Conservation (phyloP, 2,329 filamentous ascomycete species). For the Colletotrichum horii region DNA sequence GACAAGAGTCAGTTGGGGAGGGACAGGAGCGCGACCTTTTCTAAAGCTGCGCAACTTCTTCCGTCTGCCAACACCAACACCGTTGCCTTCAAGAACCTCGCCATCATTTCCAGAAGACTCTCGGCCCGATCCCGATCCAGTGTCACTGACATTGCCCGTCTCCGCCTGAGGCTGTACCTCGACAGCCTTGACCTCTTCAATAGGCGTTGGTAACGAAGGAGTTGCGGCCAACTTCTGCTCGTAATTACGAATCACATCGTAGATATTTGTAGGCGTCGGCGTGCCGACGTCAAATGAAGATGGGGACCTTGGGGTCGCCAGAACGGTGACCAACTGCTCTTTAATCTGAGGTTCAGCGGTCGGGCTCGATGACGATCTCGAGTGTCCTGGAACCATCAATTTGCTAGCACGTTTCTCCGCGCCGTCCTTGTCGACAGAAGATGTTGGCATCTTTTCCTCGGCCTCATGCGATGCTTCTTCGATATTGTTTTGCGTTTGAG, state of each 20-base stretch:
- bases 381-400: not conserved
- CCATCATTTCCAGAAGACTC: constrained; percentile 14
- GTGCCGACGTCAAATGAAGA: not conserved
- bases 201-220: not conserved
- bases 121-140: not conserved
- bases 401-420: not conserved
- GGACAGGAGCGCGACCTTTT: constrained; percentile 30
- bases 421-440: not conserved
- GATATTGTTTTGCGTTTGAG: not conserved
- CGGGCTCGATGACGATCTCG: not conserved
- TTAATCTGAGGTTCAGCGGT: not conserved
- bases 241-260: constrained; percentile 21
- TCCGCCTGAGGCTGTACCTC: not conserved
- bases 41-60: constrained; percentile 34
- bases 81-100: constrained; percentile 35
- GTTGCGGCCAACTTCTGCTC: constrained; percentile 20
- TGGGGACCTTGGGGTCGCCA: not conserved
- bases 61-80: constrained; percentile 33
- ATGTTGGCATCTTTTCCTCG: not conserved
- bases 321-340: constrained; percentile 7
- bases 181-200: not conserved
- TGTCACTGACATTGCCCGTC: not conserved
- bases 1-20: constrained; percentile 34
- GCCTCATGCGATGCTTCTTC: not conserved
- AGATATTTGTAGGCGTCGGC: constrained; percentile 16